A percentile compares a stretch with the other conserved stretches of the same genome.
phyloP scores from a whole-genome alignment of 2,329 filamentous ascomycete species.

The Chrysoporthe cubensis region DNA sequence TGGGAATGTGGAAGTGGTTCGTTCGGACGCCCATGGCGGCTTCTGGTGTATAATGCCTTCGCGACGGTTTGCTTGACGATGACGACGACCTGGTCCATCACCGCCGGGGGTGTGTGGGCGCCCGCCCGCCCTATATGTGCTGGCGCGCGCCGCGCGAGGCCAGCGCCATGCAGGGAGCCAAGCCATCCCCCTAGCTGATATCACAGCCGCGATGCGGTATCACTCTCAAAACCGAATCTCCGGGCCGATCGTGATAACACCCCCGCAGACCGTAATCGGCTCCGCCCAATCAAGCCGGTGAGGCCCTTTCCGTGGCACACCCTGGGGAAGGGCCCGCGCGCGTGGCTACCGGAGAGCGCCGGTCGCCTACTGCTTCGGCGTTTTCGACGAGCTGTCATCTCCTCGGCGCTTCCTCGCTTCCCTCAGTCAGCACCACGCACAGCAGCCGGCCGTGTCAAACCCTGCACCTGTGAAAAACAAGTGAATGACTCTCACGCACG shows the following conservation, averaged over 20 bases:
- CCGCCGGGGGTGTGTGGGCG: neutral
- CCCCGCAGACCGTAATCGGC: slow-evolving; percentile 7
- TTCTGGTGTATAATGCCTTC: neutral
- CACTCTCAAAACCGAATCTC: slow-evolving; percentile 4
- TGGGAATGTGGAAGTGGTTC: slow-evolving; percentile 34
- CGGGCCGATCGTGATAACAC: slow-evolving; percentile 5
- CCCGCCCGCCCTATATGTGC: neutral
- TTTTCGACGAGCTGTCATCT: neutral
- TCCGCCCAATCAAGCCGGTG: slow-evolving; percentile 1
- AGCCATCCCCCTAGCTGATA: neutral
- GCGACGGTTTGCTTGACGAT: neutral
- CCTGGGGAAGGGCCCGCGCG: neutral
- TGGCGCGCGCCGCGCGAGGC: neutral
- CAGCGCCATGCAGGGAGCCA: neutral
- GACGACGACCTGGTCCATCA: neutral
- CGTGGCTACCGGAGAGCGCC: slow-evolving; percentile 12
- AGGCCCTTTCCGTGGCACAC: neutral
- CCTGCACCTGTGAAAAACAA: neutral
- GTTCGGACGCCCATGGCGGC: slow-evolving; percentile 5
- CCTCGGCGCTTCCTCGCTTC: neutral
- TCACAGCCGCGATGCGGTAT: neutral
- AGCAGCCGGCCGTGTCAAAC: neutral
- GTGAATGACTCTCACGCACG: neutral
- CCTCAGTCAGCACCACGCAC: neutral
- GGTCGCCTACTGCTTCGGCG: neutral